Conservation (phyloP, 2,329 filamentous ascomycete genomes). For the Phialophora tarda region DNA sequence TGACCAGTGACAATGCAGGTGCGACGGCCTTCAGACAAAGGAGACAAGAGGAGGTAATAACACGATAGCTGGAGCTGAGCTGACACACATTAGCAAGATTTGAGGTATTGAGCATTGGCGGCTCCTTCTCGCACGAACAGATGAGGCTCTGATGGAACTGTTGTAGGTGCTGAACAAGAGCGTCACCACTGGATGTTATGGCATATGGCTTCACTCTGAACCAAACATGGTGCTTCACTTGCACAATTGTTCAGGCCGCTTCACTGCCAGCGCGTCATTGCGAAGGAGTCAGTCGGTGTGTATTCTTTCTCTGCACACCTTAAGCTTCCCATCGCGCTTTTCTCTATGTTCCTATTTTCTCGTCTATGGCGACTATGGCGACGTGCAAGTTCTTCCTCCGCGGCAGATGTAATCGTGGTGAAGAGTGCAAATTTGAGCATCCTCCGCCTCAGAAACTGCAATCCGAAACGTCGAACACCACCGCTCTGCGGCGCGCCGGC, state of each 20-base stretch:
- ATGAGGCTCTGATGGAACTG: not conserved
- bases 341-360: not conserved
- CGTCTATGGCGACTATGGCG: not conserved
- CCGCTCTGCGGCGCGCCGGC: not conserved
- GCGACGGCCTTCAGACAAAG: not conserved
- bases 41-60: not conserved
- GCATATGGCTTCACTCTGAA: not conserved
- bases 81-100: not conserved
- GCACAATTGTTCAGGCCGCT: not conserved
- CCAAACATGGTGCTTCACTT: not conserved
- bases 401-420: constrained; percentile 18
- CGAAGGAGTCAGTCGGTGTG: not conserved
- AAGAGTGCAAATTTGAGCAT: constrained; percentile 18
- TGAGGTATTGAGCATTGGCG: not conserved
- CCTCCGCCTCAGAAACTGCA: not conserved
- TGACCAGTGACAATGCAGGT: not conserved
- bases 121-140: not conserved
- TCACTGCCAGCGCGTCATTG: not conserved
- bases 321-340: not conserved
- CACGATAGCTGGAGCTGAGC: not conserved
- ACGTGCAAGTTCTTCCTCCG: constrained; percentile 18
- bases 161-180: not conserved
- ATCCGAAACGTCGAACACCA: not conserved
- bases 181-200: not conserved
- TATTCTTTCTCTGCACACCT: not conserved